Conservation (phyloP, 2,329 filamentous ascomycete species). For the Xylaria digitata region DNA sequence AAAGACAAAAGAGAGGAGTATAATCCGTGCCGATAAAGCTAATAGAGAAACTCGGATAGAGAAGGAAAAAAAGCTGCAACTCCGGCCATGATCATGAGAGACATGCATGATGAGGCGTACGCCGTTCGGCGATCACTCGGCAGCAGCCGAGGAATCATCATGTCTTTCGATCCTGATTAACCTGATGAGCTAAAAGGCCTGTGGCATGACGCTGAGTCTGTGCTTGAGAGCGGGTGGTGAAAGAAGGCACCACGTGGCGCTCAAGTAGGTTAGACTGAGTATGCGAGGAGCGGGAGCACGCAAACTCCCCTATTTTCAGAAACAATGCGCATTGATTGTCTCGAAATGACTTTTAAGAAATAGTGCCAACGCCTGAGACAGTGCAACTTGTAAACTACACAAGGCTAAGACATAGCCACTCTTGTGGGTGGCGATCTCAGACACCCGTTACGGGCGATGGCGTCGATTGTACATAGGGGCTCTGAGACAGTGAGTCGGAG, state of each 20-base stretch:
- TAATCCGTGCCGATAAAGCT: no score
- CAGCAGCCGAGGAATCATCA: constrained; percentile 17
- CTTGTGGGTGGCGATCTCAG: constrained; percentile 17
- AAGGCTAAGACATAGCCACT: constrained; percentile 18
- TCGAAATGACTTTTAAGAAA: not conserved
- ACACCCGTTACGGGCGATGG: constrained; percentile 43
- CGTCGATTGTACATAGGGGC: constrained; percentile 41
- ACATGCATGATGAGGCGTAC: constrained; percentile 11
- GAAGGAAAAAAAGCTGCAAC: not conserved
- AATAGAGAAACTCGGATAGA: no score
- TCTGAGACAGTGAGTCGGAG: constrained; percentile 28
- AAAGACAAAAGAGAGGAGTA: no score
- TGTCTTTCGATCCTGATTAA: constrained; percentile 11
- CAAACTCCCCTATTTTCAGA: constrained; percentile 26
- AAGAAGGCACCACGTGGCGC: constrained; percentile 34
- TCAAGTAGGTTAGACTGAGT: constrained; percentile 9
- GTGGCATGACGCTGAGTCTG: constrained; percentile 19
- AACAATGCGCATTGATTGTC: constrained; percentile 23
- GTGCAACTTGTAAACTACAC: not conserved
- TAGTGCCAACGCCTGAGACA: constrained; percentile 19
- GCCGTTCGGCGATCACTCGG: constrained; percentile 27
- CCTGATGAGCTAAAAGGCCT: not conserved
- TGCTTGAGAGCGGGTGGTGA: constrained; percentile 23
- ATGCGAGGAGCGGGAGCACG: constrained; percentile 7
- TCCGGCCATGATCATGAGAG: constrained; percentile 1